A percentile compares a stretch with the other conserved stretches of the same genome.
These are phyloP conservation scores for Rhizopogon salebrosus DNA, from an alignment of 768 basidiomycete genomes.

Conservation along the genomic window DNA sequence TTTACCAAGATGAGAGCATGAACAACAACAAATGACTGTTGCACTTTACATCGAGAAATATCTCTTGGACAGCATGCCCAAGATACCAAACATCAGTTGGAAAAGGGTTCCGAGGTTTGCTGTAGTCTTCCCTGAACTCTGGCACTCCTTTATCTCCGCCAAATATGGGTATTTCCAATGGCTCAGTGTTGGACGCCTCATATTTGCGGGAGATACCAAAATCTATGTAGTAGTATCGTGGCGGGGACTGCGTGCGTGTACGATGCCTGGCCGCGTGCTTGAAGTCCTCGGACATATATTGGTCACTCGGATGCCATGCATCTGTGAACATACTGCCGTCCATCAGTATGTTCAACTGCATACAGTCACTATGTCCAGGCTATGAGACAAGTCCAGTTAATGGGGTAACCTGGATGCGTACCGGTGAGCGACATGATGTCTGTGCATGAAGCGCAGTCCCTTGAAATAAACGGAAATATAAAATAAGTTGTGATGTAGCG, in stretches of 20 bases:
- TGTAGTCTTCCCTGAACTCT: slow-evolving; percentile 26
- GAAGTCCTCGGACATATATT: not conserved
- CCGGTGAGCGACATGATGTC: slow-evolving; percentile 32
- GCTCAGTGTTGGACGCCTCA: slow-evolving; percentile 17
- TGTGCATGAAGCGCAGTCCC: slow-evolving; percentile 35
- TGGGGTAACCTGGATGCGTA: slow-evolving; percentile 8
- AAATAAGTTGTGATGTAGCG: not conserved
- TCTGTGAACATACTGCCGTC: slow-evolving; percentile 24
- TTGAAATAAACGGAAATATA: slow-evolving; percentile 2
- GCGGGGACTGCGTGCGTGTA: slow-evolving; percentile 23
- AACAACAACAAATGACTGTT: not conserved
- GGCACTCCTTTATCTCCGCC: slow-evolving; percentile 41
- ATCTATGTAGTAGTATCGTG: slow-evolving; percentile 32
- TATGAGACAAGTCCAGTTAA: slow-evolving; percentile 1
- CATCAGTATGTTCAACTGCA: slow-evolving; percentile 29
- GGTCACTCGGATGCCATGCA: slow-evolving; percentile 18
- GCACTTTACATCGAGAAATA: slow-evolving; percentile 27
- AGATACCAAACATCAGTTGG: slow-evolving; percentile 40
- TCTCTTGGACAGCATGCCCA: slow-evolving; percentile 30
- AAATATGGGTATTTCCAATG: slow-evolving; percentile 22
- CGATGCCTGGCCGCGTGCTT: slow-evolving; percentile 19
- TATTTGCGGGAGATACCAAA: slow-evolving; percentile 32
- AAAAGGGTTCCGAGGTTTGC: slow-evolving; percentile 32
- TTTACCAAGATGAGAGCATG: not conserved
- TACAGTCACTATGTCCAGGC: slow-evolving; percentile 23